phyloP scores from a whole-genome alignment of 192 early-diverging fungal species.

The Umbelopsis sp. region DNA sequence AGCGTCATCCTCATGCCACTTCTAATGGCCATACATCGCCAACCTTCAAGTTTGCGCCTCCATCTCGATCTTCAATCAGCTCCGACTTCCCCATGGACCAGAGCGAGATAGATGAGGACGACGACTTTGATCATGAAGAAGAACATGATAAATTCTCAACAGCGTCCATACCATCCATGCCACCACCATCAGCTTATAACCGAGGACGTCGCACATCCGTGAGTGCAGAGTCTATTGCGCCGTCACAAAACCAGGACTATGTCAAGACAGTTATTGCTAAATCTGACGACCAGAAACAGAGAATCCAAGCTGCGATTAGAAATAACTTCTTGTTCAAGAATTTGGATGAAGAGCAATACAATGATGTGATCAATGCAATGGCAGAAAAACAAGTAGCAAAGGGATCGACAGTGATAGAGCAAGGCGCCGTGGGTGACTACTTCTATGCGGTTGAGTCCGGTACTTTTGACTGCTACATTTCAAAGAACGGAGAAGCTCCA shows the following conservation, averaged over 20 bases:
- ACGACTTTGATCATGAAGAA: conserved; percentile 61
- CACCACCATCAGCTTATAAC: conserved; percentile 72
- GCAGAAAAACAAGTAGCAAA: conserved; percentile 77
- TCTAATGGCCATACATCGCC: conserved; percentile 37
- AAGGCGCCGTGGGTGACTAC: conserved; percentile 96
- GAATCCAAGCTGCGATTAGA: conserved; percentile 80
- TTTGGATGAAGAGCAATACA: conserved; percentile 94
- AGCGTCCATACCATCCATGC: conserved; percentile 42
- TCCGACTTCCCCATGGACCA: conserved; percentile 14
- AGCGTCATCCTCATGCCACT: conserved; percentile 34
- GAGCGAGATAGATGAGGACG: conserved; percentile 44
- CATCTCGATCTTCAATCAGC: conserved; percentile 19
- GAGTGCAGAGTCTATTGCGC: conserved; percentile 96
- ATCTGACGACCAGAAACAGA: conserved; percentile 77
- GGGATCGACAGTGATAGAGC: conserved; percentile 83
- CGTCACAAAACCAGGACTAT: conserved; percentile 78
- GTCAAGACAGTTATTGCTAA: conserved; percentile 89
- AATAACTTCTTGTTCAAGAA: conserved; percentile 94
- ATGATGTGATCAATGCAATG: conserved; percentile 96
- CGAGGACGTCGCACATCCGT: conserved; percentile 92
- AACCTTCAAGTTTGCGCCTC: conserved; percentile 8
- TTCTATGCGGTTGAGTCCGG: conserved; percentile 98
- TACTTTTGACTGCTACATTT: conserved; percentile 88
- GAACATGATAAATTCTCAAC: conserved; percentile 65
- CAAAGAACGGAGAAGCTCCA: conserved; percentile 64